phyloP scores from a whole-genome alignment of 2,329 filamentous ascomycete species.

The Exophiala sideris region DNA sequence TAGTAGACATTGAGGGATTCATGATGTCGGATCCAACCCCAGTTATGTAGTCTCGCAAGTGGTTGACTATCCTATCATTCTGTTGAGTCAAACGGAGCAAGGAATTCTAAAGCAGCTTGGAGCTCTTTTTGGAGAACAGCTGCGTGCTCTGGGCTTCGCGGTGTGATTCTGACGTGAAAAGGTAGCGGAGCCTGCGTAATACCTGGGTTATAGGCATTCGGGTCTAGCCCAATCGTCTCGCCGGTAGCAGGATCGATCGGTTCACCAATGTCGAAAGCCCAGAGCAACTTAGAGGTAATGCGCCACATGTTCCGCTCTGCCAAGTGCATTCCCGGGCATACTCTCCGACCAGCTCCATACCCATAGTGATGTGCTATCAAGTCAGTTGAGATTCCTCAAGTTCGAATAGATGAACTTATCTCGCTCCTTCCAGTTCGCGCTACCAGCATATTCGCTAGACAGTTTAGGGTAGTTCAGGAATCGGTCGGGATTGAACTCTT shows the following conservation, averaged over 20 bases:
- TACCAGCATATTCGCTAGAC: conserved; percentile 34
- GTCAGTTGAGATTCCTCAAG: neutral
- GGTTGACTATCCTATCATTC: too few relatives aligned
- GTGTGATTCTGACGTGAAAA: neutral
- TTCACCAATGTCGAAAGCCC: conserved; percentile 31
- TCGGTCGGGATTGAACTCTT: conserved; percentile 8
- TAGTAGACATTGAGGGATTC: too few relatives aligned
- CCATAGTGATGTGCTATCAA: conserved; percentile 24
- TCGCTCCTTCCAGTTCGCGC: conserved; percentile 26
- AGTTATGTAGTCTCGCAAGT: too few relatives aligned
- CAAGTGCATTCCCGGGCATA: conserved; percentile 34
- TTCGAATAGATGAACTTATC: conserved; percentile 14
- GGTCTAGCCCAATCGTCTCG: neutral
- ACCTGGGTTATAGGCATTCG: neutral
- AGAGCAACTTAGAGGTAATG: conserved; percentile 29
- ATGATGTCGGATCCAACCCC: too few relatives aligned
- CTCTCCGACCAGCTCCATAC: conserved; percentile 31
- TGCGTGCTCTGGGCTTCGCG: neutral
- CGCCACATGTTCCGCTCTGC: conserved; percentile 32
- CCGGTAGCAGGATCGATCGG: neutral
- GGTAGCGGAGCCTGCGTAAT: neutral
- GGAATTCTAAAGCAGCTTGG: neutral
- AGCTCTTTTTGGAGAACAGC: neutral
- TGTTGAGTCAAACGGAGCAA: neutral
- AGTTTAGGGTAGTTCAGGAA: conserved; percentile 20